Evolutionary conservation across 1,284 basidiomycete genomes (phyloP), one percentile per base, ranked within the genome.

Genomic region (Rhodotorula sp.): DNA sequence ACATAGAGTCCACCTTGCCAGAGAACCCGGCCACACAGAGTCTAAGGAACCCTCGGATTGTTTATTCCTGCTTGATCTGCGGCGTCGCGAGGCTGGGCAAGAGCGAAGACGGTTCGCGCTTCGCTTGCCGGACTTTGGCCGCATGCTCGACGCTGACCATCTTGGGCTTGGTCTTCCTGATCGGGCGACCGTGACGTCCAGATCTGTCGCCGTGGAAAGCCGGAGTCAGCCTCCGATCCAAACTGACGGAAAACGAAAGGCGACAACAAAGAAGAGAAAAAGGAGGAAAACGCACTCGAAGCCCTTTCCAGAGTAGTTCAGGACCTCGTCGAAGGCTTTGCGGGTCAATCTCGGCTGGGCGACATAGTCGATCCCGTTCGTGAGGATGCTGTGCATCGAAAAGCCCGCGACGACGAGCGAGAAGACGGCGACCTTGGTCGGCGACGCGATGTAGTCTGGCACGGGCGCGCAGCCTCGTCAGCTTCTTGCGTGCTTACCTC

Each of bases 261-360:
- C 28, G 43, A 18, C 1, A 61, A 28, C 54, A 16, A 18, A 26
- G 16, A 61, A 26, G 16, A 61, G 34, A 18, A 23, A 23, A 10
- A 49, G 28, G 31, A n/a, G n/a, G 12, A 10, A 48, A 66, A 59
- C 61, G 43, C 43, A 65, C 71, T 89, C 88, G 84, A 86, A 94
- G 48, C 93, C 94, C 65, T 91, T 91, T 56, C 93, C 93, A 63
- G 85, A 85, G 82, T 95, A 98, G 79, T 89, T 88, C 66, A 97
- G 89, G 67, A 90, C 85, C 72, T 94, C 91, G 67, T 89, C 88
- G 18, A 90, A 88, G 5, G 93, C 90, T 75, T 90, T 87, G 23
- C 60, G 60, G n/a, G 62, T 61, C 67, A 99, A 86, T 31, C 90
- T 88, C n/a, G 95, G 97, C 90, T 93, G 95, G 31, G 91, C 88